phyloP scores from a whole-genome alignment of 2,329 filamentous ascomycete species.

The Cladosporium sp. region DNA sequence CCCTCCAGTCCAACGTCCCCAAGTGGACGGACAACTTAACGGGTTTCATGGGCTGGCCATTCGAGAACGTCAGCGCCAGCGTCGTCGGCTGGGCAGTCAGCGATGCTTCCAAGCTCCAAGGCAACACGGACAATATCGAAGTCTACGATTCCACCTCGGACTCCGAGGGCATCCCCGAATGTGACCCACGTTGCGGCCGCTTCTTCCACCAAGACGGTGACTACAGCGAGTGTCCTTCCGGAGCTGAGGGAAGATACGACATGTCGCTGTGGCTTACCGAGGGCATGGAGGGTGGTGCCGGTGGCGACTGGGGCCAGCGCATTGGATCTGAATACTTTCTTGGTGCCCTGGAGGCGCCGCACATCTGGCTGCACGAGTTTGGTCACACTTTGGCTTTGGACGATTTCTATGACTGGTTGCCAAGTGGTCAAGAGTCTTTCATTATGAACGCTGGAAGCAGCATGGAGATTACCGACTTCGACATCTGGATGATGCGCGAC shows the following conservation, averaged over 20 bases:
- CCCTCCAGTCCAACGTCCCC: slow-evolving; percentile 34
- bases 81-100: slow-evolving; percentile 44
- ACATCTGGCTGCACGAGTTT: slow-evolving; percentile 46
- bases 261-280: slow-evolving; percentile 47
- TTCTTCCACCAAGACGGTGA: slow-evolving; percentile 44
- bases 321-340: slow-evolving; percentile 44
- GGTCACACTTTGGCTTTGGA: slow-evolving; percentile 44
- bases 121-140: slow-evolving; percentile 32
- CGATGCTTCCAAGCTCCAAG: slow-evolving; percentile 35
- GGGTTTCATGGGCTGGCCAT: slow-evolving; percentile 44
- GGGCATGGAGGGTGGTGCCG: slow-evolving; percentile 41
- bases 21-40: slow-evolving; percentile 42
- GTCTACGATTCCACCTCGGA: slow-evolving; percentile 41
- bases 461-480: slow-evolving; percentile 43
- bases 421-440: slow-evolving; percentile 39
- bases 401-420: slow-evolving; percentile 44
- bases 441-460: slow-evolving; percentile 45
- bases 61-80: slow-evolving; percentile 35
- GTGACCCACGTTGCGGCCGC: slow-evolving; percentile 38
- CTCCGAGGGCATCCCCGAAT: slow-evolving; percentile 39
- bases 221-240: slow-evolving; percentile 38
- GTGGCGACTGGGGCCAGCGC: slow-evolving; percentile 47
- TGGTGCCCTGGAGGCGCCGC: slow-evolving; percentile 35
- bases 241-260: slow-evolving; percentile 40
- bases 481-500: slow-evolving; percentile 47